Evolutionary conservation across 1,284 basidiomycete species (phyloP).

Genomic region (Trichosporon inkin): DNA sequence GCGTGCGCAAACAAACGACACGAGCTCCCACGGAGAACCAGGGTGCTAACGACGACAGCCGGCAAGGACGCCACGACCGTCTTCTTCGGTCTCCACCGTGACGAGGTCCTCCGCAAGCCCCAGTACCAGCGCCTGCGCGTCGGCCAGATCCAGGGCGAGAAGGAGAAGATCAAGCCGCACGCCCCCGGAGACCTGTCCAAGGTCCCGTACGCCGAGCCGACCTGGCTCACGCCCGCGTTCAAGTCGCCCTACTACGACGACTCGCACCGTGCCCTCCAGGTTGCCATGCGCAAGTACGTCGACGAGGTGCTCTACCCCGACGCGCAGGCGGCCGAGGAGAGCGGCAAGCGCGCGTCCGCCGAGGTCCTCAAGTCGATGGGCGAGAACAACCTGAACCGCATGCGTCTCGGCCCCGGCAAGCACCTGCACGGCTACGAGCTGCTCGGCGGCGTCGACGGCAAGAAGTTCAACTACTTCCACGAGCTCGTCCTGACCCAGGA

Average conservation of each 20-base stretch:
- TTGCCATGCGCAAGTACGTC: slow-evolving; percentile 56
- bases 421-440: slow-evolving; percentile 68
- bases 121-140: slow-evolving; percentile 64
- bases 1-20: neutral
- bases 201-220: slow-evolving; percentile 81
- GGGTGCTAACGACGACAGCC: slow-evolving; percentile 22
- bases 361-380: slow-evolving; percentile 52
- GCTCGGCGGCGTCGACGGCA: slow-evolving; percentile 76
- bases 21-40: neutral
- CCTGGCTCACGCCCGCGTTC: slow-evolving; percentile 74
- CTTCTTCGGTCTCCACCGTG: slow-evolving; percentile 78
- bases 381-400: slow-evolving; percentile 71
- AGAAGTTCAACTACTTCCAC: slow-evolving; percentile 75
- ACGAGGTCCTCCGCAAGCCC: slow-evolving; percentile 67
- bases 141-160: slow-evolving; percentile 65
- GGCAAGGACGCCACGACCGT: slow-evolving; percentile 80
- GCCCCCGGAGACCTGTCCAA: slow-evolving; percentile 58
- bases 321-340: slow-evolving; percentile 65
- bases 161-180: slow-evolving; percentile 57
- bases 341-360: slow-evolving; percentile 62
- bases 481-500: slow-evolving; percentile 83
- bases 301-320: slow-evolving; percentile 56
- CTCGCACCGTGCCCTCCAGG: slow-evolving; percentile 51
- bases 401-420: slow-evolving; percentile 75
- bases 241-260: slow-evolving; percentile 80